Base-by-base conservation (phyloP, 2,329 filamentous ascomycete species). In the Sporothrix pallida region DNA sequence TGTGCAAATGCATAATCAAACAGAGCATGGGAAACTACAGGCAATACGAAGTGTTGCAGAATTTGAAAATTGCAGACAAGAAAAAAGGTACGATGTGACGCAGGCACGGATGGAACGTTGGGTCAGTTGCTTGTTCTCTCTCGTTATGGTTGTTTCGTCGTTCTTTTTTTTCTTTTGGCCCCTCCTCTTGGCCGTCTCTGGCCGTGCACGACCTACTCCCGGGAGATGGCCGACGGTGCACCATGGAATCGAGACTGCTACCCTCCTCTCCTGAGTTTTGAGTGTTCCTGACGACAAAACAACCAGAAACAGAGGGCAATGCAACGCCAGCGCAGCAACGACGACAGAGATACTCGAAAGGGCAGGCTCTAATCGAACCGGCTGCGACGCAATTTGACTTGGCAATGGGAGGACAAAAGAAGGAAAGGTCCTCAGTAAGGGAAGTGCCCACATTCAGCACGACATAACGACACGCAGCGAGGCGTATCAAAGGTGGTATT, bases 341-440 rank as follows among this genome's bases (percentile, higher is more conserved):
- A 67, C 62, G 62, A 67, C 13, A 26, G 42, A 48, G 44, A 48
- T 67, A 67, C 62, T 48, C 5, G 15, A 67, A 26, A 10, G 62
- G 62, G 62, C n/a, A 67, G 42, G 42, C 62, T 48, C 42, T n/a
- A 44, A 26, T 67, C 20, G 13, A 37, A 46, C 42, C 42, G 62
- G 37, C 37, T 46, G 37, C 42, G 4, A 46, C 42, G n/a, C n/a
- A 20, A 20, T 37, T 37, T 37, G 31, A 37, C 31, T 37, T 37
- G 31, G 31, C 31, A 37, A 37, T 7, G 31, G 31, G 31, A 37
- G 31, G 31, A 37, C 31, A 5, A 37, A 37, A 37, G 31, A 37
- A 37, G 31, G 31, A 37, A 37, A 37, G 7, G 31, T 37, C 31
- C 7, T 37, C 2, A 6, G 31, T 37, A 37, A 37, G 31, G 31